Evolutionary conservation across 2,329 filamentous ascomycete species (phyloP), one percentile per base, ranked within the genome.

Genomic region (Penicillium sp.): DNA sequence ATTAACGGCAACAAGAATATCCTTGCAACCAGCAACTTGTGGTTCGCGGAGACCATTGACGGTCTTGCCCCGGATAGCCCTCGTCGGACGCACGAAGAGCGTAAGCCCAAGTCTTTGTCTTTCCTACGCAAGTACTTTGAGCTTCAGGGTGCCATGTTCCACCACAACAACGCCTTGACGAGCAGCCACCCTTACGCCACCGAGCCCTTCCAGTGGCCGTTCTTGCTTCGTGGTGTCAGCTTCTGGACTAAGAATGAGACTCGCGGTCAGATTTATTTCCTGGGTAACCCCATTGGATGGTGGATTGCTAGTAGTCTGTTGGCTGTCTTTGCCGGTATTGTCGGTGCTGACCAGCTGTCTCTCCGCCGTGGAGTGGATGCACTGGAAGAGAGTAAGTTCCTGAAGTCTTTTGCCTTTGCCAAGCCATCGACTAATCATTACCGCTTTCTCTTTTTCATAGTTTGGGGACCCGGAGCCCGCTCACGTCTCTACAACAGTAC

Each of bases 1-100:
- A 96, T 98, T 76, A 98, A 98, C 70, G 93, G 93, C 51, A 98
- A 98, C 78, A 98, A 98, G 81, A 94, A 95, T 66, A 76, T 94
- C 46, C 77, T 83, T 27, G 87, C 91, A 53, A 84, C 86, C 66
- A 95, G 89, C 67, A 98, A 98, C 67, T 79, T 95, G 53, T 98
- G 93, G 93, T 85, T 86, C 59, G 86, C 90, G 11, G 93, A 98
- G 62, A 88, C 95, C 55, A 87, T 97, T 45, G 81, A 88, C n/a
- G 90, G 85, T 8, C 73, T 97, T 40, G 75, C 84, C 2, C 76
- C 71, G 4, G 88, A 89, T 58, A 82, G 84, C 58, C 76, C 80
- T 35, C 88, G 93, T 49, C 81, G 88, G 53, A 73, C 82, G 50
- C 93, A 86, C 74, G 80, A 88, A 53, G 80, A 84, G 62, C 84